These are phyloP conservation scores for Podospora pseudoanserina DNA, from an alignment of 495 filamentous ascomycete species.

Conservation along the genomic window DNA sequence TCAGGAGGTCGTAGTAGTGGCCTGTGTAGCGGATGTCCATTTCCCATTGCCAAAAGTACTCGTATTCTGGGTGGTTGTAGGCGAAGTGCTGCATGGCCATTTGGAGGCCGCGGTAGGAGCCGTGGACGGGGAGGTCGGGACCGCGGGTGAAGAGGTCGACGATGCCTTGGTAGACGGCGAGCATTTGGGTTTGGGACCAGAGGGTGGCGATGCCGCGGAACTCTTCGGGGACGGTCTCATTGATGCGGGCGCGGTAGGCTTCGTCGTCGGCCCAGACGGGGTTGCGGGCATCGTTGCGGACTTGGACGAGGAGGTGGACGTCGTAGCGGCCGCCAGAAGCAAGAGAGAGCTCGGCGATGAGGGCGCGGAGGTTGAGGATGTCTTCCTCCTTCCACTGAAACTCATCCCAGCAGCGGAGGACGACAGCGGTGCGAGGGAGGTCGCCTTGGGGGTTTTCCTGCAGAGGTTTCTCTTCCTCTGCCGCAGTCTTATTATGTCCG, in stretches of 20 bases:
- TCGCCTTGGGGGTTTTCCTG: constrained; percentile 26
- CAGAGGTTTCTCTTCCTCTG: constrained; percentile 27
- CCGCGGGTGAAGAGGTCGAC: constrained; percentile 67
- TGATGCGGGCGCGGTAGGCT: constrained; percentile 56
- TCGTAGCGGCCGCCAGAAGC: constrained; percentile 77
- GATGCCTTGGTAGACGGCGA: constrained; percentile 77
- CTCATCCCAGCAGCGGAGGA: constrained; percentile 71
- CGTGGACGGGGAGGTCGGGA: constrained; percentile 69
- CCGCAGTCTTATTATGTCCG: constrained; percentile 26
- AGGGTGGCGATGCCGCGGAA: constrained; percentile 85
- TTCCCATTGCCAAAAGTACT: constrained; percentile 98
- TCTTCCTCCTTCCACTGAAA: constrained; percentile 67
- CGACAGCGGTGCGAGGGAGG: constrained; percentile 61
- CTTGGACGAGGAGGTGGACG: constrained; percentile 74
- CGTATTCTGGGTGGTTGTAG: constrained; percentile 85
- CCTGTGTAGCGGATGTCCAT: constrained; percentile 95
- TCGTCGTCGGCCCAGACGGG: constrained; percentile 62
- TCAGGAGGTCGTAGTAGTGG: constrained; percentile 91
- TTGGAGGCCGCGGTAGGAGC: constrained; percentile 83
- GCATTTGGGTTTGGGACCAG: constrained; percentile 92
- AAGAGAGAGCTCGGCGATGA: constrained; percentile 73
- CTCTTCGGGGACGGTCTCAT: constrained; percentile 72
- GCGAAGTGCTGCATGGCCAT: constrained; percentile 96
- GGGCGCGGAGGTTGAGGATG: constrained; percentile 64
- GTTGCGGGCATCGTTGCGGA: constrained; percentile 59